Percentiles rank a stretch among this genome's conserved stretches.
phyloP scores from a whole-genome alignment of 176 grass and related monocot species.

The Cocos nucifera region DNA sequence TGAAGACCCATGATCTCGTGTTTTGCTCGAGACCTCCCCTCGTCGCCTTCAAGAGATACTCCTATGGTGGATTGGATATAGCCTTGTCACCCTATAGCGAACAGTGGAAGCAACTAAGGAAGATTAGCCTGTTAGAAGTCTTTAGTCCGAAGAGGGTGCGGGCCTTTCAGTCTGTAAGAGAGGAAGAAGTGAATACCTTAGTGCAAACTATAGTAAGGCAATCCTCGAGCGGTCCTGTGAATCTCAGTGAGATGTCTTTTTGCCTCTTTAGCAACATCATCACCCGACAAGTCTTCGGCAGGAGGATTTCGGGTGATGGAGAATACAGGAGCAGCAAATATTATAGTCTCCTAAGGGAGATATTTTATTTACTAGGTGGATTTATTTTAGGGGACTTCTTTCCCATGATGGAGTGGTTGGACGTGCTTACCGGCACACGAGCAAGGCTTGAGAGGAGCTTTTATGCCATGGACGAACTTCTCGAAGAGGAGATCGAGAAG shows the following conservation, averaged over 20 bases:
- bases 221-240: background rate
- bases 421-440: no score
- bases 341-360: background rate
- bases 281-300: slow-evolving; percentile 2
- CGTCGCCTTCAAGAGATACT: background rate
- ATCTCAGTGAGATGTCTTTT: background rate
- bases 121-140: background rate
- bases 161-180: slow-evolving; percentile 1
- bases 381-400: background rate
- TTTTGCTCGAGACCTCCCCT: background rate
- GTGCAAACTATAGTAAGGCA: background rate
- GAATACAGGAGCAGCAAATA: background rate
- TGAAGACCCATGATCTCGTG: slow-evolving; percentile 2
- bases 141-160: background rate
- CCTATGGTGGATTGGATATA: background rate
- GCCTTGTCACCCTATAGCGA: background rate
- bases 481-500: slow-evolving; percentile 11
- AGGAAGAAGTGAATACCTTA: slow-evolving; percentile 6
- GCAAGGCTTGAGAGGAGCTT: no score
- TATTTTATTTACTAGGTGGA: background rate
- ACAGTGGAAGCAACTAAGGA: background rate
- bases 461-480: background rate
- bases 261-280: background rate
- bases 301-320: background rate
- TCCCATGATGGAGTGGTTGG: no score